These are phyloP conservation scores for Leptographium radiaticola DNA, from an alignment of 2,329 filamentous ascomycete genomes.

Conservation along the genomic window DNA sequence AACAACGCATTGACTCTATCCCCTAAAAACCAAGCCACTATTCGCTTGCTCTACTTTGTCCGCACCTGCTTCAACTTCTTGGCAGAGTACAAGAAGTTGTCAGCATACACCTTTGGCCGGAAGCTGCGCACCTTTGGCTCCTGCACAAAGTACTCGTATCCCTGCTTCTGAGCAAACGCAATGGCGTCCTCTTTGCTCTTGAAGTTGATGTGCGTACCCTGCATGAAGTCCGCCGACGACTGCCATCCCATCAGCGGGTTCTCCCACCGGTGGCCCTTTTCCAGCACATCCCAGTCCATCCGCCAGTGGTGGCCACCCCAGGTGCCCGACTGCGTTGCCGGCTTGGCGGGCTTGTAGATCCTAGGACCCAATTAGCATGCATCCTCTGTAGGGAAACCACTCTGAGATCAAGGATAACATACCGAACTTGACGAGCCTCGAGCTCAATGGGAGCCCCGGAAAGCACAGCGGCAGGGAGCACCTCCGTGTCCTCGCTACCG, in stretches of 20 bases:
- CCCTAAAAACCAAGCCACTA: background rate
- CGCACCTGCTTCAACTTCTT: slow-evolving; percentile 80
- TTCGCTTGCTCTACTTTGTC: slow-evolving; percentile 48
- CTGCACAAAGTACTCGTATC: slow-evolving; percentile 98
- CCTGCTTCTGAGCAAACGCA: slow-evolving; percentile 92
- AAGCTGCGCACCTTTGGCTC: slow-evolving; percentile 85
- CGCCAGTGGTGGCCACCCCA: slow-evolving; percentile 82
- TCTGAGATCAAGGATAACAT: slow-evolving; percentile 20
- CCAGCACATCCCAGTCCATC: slow-evolving; percentile 95
- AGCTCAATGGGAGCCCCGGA: slow-evolving; percentile 90
- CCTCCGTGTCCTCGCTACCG: slow-evolving; percentile 67
- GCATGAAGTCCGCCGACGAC: slow-evolving; percentile 88
- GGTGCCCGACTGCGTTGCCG: slow-evolving; percentile 89
- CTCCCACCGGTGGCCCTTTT: slow-evolving; percentile 94
- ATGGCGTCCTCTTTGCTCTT: slow-evolving; percentile 90
- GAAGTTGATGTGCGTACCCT: slow-evolving; percentile 85
- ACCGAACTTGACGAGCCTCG: slow-evolving; percentile 90
- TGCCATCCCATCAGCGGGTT: slow-evolving; percentile 99
- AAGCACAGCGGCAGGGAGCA: slow-evolving; percentile 69
- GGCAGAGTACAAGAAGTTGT: slow-evolving; percentile 81
- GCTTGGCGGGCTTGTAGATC: slow-evolving; percentile 83
- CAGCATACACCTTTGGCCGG: slow-evolving; percentile 85
- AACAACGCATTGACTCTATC: background rate
- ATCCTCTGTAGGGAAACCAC: background rate
- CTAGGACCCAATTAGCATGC: slow-evolving; percentile 31